Conservation (phyloP, 768 basidiomycete species). For the Tulasnella sp. region DNA sequence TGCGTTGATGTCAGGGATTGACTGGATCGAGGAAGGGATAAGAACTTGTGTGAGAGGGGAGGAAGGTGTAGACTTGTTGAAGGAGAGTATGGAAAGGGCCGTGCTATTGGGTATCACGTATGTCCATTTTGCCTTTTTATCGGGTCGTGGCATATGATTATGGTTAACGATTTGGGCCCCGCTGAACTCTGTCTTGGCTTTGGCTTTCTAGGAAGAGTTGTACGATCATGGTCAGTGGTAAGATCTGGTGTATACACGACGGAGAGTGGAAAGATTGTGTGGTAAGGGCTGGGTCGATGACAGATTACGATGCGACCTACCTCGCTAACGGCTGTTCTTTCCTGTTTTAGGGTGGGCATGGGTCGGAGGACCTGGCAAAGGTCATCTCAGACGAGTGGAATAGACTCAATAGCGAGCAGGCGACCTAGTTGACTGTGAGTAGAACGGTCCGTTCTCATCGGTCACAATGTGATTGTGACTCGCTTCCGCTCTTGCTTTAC, state of each 20-base stretch:
- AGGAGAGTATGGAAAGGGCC: conserved; percentile 41
- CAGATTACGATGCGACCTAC: background rate
- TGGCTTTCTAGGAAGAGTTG: conserved; percentile 56
- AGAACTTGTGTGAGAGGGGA: conserved; percentile 39
- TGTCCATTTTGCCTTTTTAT: conserved; percentile 20
- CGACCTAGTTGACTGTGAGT: too few species aligned
- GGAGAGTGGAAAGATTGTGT: conserved; percentile 66
- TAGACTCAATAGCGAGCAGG: too few species aligned
- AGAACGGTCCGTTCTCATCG: too few species aligned
- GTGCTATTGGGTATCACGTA: conserved; percentile 45
- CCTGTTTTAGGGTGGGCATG: background rate
- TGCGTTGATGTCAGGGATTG: conserved; percentile 46
- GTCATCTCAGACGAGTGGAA: background rate
- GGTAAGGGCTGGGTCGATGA: conserved; percentile 32
- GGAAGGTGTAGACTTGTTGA: conserved; percentile 54
- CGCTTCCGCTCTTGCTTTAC: too few species aligned
- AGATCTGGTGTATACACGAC: conserved; percentile 57
- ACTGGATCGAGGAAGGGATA: conserved; percentile 42
- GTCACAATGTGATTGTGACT: too few species aligned
- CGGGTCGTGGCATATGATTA: background rate
- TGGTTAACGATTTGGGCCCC: background rate
- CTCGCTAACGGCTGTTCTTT: background rate
- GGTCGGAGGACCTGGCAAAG: background rate
- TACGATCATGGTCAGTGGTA: conserved; percentile 64
- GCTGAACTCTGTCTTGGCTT: conserved; percentile 12